A percentile compares a stretch with the other conserved stretches of the same genome.
Conservation (phyloP, 2,329 filamentous ascomycete species). For the Paramyrothecium sp. region DNA sequence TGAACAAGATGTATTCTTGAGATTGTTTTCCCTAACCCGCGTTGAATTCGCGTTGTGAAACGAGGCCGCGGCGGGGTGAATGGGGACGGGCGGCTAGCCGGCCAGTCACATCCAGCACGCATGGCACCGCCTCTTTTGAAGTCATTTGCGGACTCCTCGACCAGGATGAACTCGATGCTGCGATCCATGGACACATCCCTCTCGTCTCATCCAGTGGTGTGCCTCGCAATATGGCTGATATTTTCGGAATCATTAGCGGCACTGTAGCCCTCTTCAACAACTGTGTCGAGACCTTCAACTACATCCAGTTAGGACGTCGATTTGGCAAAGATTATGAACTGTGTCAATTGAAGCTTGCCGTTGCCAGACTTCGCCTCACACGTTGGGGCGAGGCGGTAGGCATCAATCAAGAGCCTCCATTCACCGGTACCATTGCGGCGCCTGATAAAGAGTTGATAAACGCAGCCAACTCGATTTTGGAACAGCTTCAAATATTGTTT, state of each 20-base stretch:
- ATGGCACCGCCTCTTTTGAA: too few relatives aligned
- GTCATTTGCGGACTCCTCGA: too few relatives aligned
- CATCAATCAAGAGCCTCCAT: slow-evolving; percentile 25
- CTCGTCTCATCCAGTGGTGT: too few relatives aligned
- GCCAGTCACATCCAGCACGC: too few relatives aligned
- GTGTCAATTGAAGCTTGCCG: slow-evolving; percentile 28
- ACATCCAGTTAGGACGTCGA: slow-evolving; percentile 32
- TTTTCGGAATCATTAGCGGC: too few relatives aligned
- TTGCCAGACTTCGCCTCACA: slow-evolving; percentile 25
- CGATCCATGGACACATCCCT: too few relatives aligned
- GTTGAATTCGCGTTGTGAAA: too few relatives aligned
- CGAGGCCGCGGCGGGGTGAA: neutral
- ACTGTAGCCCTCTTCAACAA: slow-evolving; percentile 33
- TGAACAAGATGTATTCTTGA: too few relatives aligned
- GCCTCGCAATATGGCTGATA: too few relatives aligned
- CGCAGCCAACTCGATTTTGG: slow-evolving; percentile 14
- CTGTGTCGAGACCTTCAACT: slow-evolving; percentile 37
- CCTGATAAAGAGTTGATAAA: slow-evolving; percentile 11
- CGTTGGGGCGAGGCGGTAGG: slow-evolving; percentile 31
- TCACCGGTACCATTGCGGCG: neutral
- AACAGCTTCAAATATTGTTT: slow-evolving; percentile 22
- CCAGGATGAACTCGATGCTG: too few relatives aligned
- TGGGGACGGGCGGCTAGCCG: too few relatives aligned
- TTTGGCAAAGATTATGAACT: slow-evolving; percentile 31
- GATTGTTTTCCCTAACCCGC: neutral